A percentile compares a stretch with the other conserved stretches of the same genome.
Conservation (phyloP, 805 yeast genomes). For the Nakazawaea holstii region DNA sequence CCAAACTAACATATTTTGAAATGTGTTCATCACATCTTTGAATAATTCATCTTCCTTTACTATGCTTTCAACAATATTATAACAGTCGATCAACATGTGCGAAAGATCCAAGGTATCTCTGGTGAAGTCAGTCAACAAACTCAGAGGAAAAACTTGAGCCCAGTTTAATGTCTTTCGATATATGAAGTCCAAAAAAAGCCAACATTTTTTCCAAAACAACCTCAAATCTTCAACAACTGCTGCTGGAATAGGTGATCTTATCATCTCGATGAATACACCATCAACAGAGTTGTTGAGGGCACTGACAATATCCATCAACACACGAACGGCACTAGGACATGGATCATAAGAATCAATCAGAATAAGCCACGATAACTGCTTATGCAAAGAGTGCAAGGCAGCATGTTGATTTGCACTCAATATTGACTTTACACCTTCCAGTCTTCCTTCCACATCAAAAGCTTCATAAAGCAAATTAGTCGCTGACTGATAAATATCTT, state of each 20-base stretch:
- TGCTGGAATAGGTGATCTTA: conserved; percentile 10
- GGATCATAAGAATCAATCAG: conserved; percentile 56
- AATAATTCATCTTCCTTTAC: conserved; percentile 36
- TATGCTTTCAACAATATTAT: conserved; percentile 39
- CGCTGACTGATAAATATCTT: conserved; percentile 58
- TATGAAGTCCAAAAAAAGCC: conserved; percentile 69
- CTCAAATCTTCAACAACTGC: conserved; percentile 19
- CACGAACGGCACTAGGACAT: conserved; percentile 67
- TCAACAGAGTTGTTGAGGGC: conserved; percentile 61
- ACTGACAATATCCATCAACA: conserved; percentile 66
- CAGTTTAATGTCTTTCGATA: conserved; percentile 66
- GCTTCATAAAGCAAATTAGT: conserved; percentile 69
- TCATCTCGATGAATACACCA: conserved; percentile 39
- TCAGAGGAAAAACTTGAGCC: conserved; percentile 59
- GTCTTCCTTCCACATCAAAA: conserved; percentile 73
- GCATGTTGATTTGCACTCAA: conserved; percentile 37
- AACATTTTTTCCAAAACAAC: conserved; percentile 61
- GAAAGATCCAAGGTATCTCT: conserved; percentile 82
- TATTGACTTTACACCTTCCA: conserved; percentile 62
- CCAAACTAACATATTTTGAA: conserved; percentile 72
- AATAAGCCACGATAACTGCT: conserved; percentile 39
- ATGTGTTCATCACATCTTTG: conserved; percentile 51
- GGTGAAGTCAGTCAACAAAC: conserved; percentile 70
- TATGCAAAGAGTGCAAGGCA: conserved; percentile 44
- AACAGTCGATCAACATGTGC: conserved; percentile 60